phyloP scores from a whole-genome alignment of 129 eudicot species.

The Flaveria brownii region DNA sequence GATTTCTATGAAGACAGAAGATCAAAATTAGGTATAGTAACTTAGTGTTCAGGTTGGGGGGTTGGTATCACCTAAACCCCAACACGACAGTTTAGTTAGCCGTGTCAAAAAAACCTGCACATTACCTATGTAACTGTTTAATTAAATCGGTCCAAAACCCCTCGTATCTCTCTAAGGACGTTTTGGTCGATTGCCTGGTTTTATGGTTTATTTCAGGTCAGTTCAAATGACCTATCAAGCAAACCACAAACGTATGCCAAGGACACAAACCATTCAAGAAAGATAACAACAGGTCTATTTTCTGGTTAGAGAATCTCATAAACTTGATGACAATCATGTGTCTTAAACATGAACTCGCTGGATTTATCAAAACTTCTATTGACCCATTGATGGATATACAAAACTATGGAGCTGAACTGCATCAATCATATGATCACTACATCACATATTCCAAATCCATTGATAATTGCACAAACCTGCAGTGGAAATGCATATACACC shows the following conservation, averaged over 20 bases:
- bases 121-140: no score
- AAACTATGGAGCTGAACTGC: slow-evolving; percentile 3
- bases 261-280: neutral
- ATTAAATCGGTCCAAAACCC: no score
- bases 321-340: slow-evolving; percentile 4
- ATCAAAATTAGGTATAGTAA: neutral
- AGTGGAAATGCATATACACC: slow-evolving; percentile 2
- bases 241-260: no score
- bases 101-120: no score
- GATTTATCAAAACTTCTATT: neutral
- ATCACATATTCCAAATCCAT: slow-evolving; percentile 15
- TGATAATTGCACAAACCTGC: slow-evolving; percentile 17
- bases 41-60: no score
- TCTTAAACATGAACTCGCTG: slow-evolving; percentile 11
- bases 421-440: slow-evolving; percentile 5
- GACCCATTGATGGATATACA: slow-evolving; percentile 12
- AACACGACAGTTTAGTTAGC: neutral
- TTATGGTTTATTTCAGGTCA: no score
- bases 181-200: no score
- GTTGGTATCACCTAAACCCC: neutral
- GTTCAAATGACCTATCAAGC: no score
- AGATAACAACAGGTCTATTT: neutral
- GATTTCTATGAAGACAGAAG: neutral
- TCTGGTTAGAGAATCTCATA: neutral
- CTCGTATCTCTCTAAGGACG: no score